phyloP scores from a whole-genome alignment of 1,139 yeast species.

The Taiozyma sp. region DNA sequence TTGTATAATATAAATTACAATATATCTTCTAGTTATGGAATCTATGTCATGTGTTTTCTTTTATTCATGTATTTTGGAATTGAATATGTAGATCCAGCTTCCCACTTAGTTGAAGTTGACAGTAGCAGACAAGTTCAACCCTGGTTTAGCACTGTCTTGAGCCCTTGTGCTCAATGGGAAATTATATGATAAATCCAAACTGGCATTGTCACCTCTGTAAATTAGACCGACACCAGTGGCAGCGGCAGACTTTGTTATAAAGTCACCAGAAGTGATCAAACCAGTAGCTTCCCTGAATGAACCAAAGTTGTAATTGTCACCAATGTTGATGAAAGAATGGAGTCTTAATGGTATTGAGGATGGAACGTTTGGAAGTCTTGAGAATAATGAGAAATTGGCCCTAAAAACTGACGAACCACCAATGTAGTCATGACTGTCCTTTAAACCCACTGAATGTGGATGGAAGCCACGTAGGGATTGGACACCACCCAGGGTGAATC shows the following conservation, averaged over 20 bases:
- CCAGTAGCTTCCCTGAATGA: conserved; percentile 2
- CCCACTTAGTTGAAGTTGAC: conserved; percentile 23
- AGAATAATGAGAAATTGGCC: conserved; percentile 25
- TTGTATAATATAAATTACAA: not conserved
- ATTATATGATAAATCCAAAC: conserved; percentile 28
- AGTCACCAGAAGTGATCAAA: conserved; percentile 11
- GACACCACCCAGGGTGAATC: conserved; percentile 67
- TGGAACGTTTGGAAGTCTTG: conserved; percentile 25
- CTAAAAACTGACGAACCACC: conserved; percentile 27
- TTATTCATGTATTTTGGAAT: not conserved
- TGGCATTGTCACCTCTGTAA: conserved; percentile 26
- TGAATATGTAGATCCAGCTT: not conserved
- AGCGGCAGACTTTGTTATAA: conserved; percentile 22
- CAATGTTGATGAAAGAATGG: conserved; percentile 20
- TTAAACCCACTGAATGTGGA: conserved; percentile 73
- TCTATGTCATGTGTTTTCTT: not conserved
- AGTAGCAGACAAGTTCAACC: conserved; percentile 28
- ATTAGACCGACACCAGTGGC: conserved; percentile 29
- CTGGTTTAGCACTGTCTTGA: conserved; percentile 27
- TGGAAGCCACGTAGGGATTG: conserved; percentile 76
- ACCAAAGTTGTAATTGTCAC: conserved; percentile 18
- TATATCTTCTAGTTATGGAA: not conserved
- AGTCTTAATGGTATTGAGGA: conserved; percentile 27
- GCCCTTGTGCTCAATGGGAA: conserved; percentile 27
- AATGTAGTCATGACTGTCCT: conserved; percentile 32